Evolutionary conservation across 768 basidiomycete genomes (phyloP).

Genomic region (Tylopilus sp.): DNA sequence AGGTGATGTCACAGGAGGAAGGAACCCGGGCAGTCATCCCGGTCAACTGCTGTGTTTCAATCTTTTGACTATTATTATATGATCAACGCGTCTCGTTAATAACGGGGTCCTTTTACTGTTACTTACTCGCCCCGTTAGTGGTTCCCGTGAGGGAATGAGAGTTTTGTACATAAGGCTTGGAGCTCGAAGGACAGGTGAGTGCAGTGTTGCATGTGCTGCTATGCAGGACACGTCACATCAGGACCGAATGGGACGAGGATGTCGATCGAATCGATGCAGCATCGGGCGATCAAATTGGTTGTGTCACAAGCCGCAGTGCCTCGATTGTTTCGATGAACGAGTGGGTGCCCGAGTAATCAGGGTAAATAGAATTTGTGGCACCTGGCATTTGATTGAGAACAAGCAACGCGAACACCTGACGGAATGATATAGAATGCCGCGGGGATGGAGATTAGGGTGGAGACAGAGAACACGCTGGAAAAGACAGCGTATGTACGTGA

Average conservation of each 20-base stretch:
- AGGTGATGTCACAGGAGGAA: slow-evolving; percentile 19
- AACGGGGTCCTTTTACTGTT: slow-evolving; percentile 7
- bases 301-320: slow-evolving; percentile 26
- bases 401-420: slow-evolving; percentile 11
- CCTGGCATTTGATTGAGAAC: slow-evolving; percentile 14
- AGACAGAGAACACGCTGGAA: slow-evolving; percentile 30
- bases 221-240: slow-evolving; percentile 24
- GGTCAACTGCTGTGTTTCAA: slow-evolving; percentile 1
- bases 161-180: no score
- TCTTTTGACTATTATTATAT: slow-evolving; percentile 2
- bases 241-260: slow-evolving; percentile 10
- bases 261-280: slow-evolving; percentile 25
- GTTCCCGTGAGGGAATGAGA: slow-evolving; percentile 7
- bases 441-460: slow-evolving; percentile 33
- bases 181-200: slow-evolving; percentile 3
- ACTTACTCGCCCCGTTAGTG: not conserved
- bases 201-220: slow-evolving; percentile 23
- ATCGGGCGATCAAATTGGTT: slow-evolving; percentile 20
- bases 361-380: slow-evolving; percentile 8
- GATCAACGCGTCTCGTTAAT: slow-evolving; percentile 1
- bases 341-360: slow-evolving; percentile 5
- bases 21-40: slow-evolving; percentile 2
- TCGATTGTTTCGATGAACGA: slow-evolving; percentile 7
- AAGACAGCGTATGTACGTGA: slow-evolving; percentile 34
- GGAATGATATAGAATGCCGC: slow-evolving; percentile 27